A percentile compares a stretch with the other conserved stretches of the same genome.
phyloP scores from a whole-genome alignment of 2,329 filamentous ascomycete genomes.

The Apiospora sp. region DNA sequence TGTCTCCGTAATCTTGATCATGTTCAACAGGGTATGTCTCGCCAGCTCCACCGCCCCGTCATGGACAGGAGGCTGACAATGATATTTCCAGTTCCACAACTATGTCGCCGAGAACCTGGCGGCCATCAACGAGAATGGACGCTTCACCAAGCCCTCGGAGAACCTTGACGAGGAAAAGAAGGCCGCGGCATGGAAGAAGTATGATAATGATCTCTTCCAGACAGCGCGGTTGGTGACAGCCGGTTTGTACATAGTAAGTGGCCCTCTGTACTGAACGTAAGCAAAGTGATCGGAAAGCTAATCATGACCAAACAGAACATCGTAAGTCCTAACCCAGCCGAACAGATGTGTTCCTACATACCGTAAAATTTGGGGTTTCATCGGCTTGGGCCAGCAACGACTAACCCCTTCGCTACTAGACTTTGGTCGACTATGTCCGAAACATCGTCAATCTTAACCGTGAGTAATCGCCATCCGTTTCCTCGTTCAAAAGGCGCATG shows the following conservation, averaged over 20 bases:
- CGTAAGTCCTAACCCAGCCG: neutral
- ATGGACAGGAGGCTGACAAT: neutral
- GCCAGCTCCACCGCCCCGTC: neutral
- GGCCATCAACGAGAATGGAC: constrained; percentile 81
- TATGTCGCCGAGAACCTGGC: constrained; percentile 81
- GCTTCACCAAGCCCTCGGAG: constrained; percentile 72
- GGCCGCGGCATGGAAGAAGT: constrained; percentile 67
- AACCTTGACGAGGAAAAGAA: constrained; percentile 51
- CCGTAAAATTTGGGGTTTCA: neutral
- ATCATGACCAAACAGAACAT: neutral
- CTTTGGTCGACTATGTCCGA: constrained; percentile 60
- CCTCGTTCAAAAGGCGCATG: too few species aligned
- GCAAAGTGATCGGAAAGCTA: neutral
- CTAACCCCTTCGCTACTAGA: neutral
- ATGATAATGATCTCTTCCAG: constrained; percentile 82
- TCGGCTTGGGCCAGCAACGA: neutral
- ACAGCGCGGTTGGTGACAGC: constrained; percentile 78
- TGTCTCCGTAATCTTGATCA: constrained; percentile 74
- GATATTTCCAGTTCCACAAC: constrained; percentile 78
- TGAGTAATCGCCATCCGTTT: neutral
- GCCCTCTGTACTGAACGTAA: constrained; percentile 66
- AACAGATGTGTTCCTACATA: neutral
- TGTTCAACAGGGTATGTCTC: constrained; percentile 58
- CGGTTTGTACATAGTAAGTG: constrained; percentile 80
- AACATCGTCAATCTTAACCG: constrained; percentile 79